These are phyloP conservation scores for Geum urbanum DNA, from an alignment of 306 rosid genomes.

Conservation along the genomic window DNA sequence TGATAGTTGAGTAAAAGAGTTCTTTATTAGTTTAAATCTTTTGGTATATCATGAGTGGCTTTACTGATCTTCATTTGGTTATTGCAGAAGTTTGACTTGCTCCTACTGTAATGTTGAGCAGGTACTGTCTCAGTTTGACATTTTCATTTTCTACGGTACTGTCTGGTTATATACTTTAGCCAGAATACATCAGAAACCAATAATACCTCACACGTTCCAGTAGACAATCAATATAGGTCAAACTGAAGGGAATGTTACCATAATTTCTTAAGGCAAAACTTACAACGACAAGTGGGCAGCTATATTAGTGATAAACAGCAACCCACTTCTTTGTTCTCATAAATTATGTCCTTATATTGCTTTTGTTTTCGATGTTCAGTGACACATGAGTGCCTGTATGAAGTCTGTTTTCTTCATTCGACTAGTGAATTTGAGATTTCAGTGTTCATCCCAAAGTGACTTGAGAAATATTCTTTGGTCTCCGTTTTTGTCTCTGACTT, in stretches of 20 bases:
- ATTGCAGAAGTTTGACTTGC: constrained; percentile 80
- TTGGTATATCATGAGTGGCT: neutral
- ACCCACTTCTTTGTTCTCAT: neutral
- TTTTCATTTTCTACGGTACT: constrained; percentile 15
- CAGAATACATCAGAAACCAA: neutral
- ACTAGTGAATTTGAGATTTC: constrained; percentile 3
- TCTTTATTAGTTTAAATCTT: neutral
- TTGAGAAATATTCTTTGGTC: neutral
- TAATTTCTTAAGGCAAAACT: neutral
- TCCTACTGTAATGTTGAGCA: constrained; percentile 80
- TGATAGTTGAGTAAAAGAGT: neutral
- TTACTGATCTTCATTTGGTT: constrained; percentile 28
- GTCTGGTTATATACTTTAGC: constrained; percentile 14
- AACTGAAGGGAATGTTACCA: neutral
- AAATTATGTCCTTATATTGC: constrained; percentile 4
- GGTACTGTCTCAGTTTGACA: constrained; percentile 40
- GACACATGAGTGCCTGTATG: neutral
- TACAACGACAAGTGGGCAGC: too few species aligned
- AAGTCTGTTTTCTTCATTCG: constrained; percentile 14
- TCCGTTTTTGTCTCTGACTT: constrained; percentile 11
- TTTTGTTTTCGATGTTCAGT: constrained; percentile 17
- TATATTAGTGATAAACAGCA: neutral
- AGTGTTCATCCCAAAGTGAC: neutral
- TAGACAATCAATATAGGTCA: neutral
- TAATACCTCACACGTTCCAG: neutral